A percentile compares a stretch with the other conserved stretches of the same genome.
phyloP scores from a whole-genome alignment of 192 early-diverging fungal genomes.

The Coemansia sp. region DNA sequence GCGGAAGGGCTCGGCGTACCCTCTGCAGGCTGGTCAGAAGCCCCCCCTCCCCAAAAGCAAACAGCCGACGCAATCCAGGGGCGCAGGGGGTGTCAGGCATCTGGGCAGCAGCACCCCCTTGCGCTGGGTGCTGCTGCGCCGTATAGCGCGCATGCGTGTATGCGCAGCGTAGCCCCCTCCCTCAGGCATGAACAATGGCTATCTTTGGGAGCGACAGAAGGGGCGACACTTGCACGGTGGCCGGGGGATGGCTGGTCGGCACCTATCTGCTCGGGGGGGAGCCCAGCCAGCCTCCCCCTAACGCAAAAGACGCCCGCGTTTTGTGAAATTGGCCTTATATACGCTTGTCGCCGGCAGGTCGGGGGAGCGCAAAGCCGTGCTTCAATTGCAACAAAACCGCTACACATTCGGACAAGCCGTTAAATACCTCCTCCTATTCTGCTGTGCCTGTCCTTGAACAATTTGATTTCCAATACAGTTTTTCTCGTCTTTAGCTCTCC shows the following conservation, averaged over 20 bases:
- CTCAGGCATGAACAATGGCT: conserved; percentile 19
- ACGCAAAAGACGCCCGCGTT: conserved; percentile 1
- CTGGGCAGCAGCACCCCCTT: conserved; percentile 7
- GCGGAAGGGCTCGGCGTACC: conserved; percentile 8
- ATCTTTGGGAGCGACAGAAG: conserved; percentile 18
- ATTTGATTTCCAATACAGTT: conserved; percentile 51
- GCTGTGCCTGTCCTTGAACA: conserved; percentile 40
- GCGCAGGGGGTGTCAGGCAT: conserved; percentile 6
- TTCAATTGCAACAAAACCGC: conserved; percentile 27
- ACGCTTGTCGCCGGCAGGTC: conserved; percentile 19
- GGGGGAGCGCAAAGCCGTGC: conserved; percentile 21
- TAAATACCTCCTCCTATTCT: conserved; percentile 53
- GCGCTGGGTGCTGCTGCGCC: conserved; percentile 16
- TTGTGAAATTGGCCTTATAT: conserved; percentile 16
- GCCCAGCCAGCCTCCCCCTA: conserved; percentile 12
- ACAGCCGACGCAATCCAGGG: conserved; percentile 4
- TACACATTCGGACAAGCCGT: conserved; percentile 45
- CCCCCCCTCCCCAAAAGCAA: conserved; percentile 15
- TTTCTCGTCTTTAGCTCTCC: neutral
- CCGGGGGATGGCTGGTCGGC: conserved; percentile 16
- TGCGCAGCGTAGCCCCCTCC: conserved; percentile 27
- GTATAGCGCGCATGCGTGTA: conserved; percentile 29
- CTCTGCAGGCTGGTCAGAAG: conserved; percentile 10
- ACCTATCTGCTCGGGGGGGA: conserved; percentile 20
- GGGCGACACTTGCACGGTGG: conserved; percentile 21